Evolutionary conservation across 2,329 filamentous ascomycete species (phyloP).

Genomic region (Stylonectria norvegica): DNA sequence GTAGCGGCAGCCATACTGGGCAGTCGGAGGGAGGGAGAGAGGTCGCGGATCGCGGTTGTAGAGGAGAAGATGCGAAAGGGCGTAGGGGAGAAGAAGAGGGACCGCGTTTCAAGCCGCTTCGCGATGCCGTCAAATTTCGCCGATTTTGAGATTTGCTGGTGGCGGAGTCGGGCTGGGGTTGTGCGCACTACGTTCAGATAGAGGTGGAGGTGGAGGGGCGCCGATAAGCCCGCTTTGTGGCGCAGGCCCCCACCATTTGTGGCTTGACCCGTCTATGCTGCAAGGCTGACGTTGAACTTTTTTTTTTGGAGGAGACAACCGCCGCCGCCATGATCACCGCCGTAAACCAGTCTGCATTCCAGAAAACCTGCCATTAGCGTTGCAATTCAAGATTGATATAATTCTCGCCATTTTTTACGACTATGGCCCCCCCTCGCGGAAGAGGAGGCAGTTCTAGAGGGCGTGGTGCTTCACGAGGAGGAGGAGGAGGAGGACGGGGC

Average conservation of each 20-base stretch:
- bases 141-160: constrained; percentile 43
- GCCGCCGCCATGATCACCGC: no score
- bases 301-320: no score
- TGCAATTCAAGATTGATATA: no score
- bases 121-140: constrained; percentile 39
- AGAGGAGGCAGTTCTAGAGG: constrained; percentile 34
- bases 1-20: constrained; percentile 75
- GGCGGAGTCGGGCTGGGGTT: constrained; percentile 44
- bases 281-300: constrained; percentile 38
- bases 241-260: constrained; percentile 30
- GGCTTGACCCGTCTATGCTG: constrained; percentile 30
- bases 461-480: constrained; percentile 29
- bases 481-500: constrained; percentile 22
- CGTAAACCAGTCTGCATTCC: no score
- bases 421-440: constrained; percentile 35
- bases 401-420: no score
- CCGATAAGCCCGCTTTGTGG: background rate
- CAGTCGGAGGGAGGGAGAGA: constrained; percentile 26
- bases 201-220: no score
- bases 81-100: constrained; percentile 20
- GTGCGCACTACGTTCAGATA: constrained; percentile 51
- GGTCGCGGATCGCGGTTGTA: constrained; percentile 17
- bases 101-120: constrained; percentile 26
- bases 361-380: no score
- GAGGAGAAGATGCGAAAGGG: constrained; percentile 11